These are phyloP conservation scores for Amaranthus palmeri DNA, from an alignment of 148 eudicot species.

Conservation along the genomic window DNA sequence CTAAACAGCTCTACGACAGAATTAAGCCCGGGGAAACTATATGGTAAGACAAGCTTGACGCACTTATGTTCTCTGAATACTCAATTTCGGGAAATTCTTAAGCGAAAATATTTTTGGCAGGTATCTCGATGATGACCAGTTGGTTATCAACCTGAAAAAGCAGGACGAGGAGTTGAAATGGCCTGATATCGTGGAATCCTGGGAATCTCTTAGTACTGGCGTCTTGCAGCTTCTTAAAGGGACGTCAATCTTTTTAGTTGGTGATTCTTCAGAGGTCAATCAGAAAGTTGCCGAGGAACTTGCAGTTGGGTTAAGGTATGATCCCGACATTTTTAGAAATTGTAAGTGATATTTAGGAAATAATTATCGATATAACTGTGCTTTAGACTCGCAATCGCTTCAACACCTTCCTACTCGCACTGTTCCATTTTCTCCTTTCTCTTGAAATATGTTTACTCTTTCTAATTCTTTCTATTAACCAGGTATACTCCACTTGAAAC, in stretches of 20 bases:
- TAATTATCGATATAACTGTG: background rate
- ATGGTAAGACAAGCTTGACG: constrained; percentile 42
- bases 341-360: background rate
- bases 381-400: background rate
- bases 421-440: background rate
- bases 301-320: constrained; percentile 80
- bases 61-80: background rate
- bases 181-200: constrained; percentile 87
- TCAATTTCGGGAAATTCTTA: background rate
- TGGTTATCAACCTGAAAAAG: constrained; percentile 81
- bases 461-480: constrained; percentile 16
- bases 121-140: constrained; percentile 78
- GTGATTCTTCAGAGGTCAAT: constrained; percentile 78
- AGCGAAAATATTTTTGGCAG: constrained; percentile 30
- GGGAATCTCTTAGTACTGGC: constrained; percentile 83
- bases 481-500: constrained; percentile 87
- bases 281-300: constrained; percentile 73
- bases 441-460: background rate
- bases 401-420: background rate
- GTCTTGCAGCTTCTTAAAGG: constrained; percentile 74
- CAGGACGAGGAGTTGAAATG: constrained; percentile 80
- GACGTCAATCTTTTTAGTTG: constrained; percentile 72
- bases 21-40: constrained; percentile 94
- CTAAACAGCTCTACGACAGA: constrained; percentile 57
- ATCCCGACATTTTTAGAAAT: constrained; percentile 4